These are phyloP conservation scores for Isoetes taiwanensis DNA, from an alignment of 75 land plant genomes.

Conservation along the genomic window DNA sequence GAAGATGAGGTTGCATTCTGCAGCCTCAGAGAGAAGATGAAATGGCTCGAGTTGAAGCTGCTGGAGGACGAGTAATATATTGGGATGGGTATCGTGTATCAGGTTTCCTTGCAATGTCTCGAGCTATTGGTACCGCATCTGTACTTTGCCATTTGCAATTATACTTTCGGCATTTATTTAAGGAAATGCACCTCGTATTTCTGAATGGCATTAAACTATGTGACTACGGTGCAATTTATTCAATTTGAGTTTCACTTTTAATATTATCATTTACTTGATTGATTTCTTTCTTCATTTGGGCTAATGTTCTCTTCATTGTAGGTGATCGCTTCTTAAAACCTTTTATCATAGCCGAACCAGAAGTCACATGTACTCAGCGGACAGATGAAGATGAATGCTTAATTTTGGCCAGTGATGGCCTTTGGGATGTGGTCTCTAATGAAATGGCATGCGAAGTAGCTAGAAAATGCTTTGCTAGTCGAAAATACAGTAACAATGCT, in stretches of 20 bases:
- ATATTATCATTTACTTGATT: neutral
- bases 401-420: slow-evolving; percentile 69
- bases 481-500: too few species aligned
- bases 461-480: slow-evolving; percentile 31
- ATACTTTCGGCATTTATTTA: neutral
- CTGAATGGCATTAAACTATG: too few species aligned
- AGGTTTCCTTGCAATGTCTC: slow-evolving; percentile 53
- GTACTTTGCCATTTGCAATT: neutral
- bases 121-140: slow-evolving; percentile 44
- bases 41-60: slow-evolving; percentile 45
- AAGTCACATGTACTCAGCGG: slow-evolving; percentile 41
- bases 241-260: too few species aligned
- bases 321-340: slow-evolving; percentile 71
- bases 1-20: neutral
- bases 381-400: slow-evolving; percentile 65
- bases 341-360: slow-evolving; percentile 64
- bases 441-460: slow-evolving; percentile 55
- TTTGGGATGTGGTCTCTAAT: slow-evolving; percentile 72
- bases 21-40: slow-evolving; percentile 73
- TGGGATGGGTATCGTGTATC: slow-evolving; percentile 42
- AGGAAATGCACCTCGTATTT: neutral
- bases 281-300: neutral
- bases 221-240: too few species aligned
- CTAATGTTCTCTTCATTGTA: slow-evolving; percentile 2
- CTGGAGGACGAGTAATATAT: slow-evolving; percentile 35